A percentile compares a stretch with the other conserved stretches of the same genome.
These are phyloP conservation scores for Eucalyptus pauciflora DNA, from an alignment of 345 rosid genomes.

Conservation along the genomic window DNA sequence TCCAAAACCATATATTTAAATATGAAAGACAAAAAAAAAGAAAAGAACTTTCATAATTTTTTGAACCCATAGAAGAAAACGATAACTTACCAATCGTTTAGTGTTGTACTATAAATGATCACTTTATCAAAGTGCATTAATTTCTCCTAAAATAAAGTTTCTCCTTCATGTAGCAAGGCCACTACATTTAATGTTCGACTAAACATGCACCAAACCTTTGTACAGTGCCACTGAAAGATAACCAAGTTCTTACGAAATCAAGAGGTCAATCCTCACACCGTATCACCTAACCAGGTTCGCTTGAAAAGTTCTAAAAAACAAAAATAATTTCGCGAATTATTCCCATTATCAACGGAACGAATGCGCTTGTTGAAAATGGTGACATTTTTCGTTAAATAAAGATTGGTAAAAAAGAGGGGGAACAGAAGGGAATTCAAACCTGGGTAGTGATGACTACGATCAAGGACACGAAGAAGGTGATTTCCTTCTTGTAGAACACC, in stretches of 20 bases:
- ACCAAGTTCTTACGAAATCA: neutral
- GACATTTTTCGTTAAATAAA: neutral
- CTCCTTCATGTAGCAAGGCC: neutral
- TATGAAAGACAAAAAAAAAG: no score
- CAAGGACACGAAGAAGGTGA: constrained; percentile 79
- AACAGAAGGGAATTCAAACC: constrained; percentile 15
- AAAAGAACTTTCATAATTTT: neutral
- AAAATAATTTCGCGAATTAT: neutral
- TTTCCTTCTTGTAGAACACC: constrained; percentile 65
- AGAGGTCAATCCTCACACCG: neutral
- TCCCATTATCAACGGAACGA: neutral
- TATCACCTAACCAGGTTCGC: neutral
- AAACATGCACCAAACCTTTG: neutral
- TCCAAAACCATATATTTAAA: neutral
- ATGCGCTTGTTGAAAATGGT: neutral
- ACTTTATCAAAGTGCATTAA: neutral
- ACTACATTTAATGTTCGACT: neutral
- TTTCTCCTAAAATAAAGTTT: neutral
- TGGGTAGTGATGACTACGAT: constrained; percentile 80
- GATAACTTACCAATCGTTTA: neutral
- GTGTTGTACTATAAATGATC: neutral
- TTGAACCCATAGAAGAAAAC: neutral
- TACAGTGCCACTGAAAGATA: neutral
- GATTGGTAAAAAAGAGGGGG: neutral
- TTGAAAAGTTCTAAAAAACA: neutral